Conservation (phyloP, 1,284 basidiomycete genomes). For the Malassezia sp. region DNA sequence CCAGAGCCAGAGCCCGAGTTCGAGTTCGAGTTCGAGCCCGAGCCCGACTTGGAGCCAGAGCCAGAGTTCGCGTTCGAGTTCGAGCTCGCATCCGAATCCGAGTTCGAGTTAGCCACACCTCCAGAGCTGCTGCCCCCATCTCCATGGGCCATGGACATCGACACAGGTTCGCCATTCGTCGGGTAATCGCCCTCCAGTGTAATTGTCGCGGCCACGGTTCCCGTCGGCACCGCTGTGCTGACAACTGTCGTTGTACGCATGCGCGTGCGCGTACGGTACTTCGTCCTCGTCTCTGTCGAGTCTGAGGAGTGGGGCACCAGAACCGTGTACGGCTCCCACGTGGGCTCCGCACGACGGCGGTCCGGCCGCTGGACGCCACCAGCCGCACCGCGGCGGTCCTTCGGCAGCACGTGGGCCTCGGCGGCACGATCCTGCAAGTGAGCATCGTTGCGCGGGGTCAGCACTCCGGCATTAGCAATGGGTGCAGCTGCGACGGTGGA, state of each 20-base stretch:
- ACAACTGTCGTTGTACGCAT: background rate
- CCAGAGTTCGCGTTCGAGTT: slow-evolving; percentile 2
- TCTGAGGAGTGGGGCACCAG: slow-evolving; percentile 2
- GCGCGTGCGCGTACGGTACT: background rate
- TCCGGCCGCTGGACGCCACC: slow-evolving; percentile 4
- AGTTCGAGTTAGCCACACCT: background rate
- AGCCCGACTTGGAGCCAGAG: slow-evolving; percentile 1
- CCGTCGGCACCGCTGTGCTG: too few relatives aligned
- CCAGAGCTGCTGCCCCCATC: too few relatives aligned
- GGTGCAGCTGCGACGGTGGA: background rate
- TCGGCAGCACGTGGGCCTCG: background rate
- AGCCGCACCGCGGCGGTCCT: background rate
- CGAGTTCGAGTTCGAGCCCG: slow-evolving; percentile 2
- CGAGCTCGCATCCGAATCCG: slow-evolving; percentile 1
- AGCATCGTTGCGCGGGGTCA: background rate
- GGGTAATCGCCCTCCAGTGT: slow-evolving; percentile 8
- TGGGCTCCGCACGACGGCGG: slow-evolving; percentile 16
- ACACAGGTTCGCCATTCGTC: too few relatives aligned
- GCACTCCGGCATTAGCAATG: background rate
- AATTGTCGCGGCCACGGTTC: slow-evolving; percentile 3
- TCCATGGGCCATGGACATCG: too few relatives aligned
- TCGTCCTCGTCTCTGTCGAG: slow-evolving; percentile 5
- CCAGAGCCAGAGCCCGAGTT: background rate
- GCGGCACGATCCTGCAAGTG: background rate
- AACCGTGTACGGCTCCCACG: slow-evolving; percentile 15